Evolutionary conservation across 306 rosid species (phyloP), one percentile per base, ranked within the genome.

Genomic region (Trifolium subterraneum): DNA sequence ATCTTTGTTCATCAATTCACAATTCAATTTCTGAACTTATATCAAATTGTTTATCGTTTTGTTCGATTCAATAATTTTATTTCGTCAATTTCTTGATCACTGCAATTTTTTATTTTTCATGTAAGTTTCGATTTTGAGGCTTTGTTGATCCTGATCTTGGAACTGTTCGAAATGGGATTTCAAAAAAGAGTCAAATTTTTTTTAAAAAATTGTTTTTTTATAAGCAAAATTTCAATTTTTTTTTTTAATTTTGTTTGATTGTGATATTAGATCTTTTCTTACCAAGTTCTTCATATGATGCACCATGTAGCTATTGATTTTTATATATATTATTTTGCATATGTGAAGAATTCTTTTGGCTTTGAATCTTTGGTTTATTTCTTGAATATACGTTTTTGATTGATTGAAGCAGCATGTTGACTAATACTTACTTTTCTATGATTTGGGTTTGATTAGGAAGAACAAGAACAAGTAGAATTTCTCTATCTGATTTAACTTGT

Each of bases 381-480:
- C 13, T 50, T 56, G 29, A 47, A 23, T 36, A 13, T 38, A 23
- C 35, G 12, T 4, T 59, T 25, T 58, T 58, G 64, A 25, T 58
- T 58, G 18, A 58, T 58, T 68, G 12, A 8, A 76, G 70, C 51
- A 48, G 22, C 42, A 22, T 58, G 72, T 71, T 75, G 38, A 72
- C 81, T 79, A n/a, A 64, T 74, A 44, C 16, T 51, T 42, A 74
- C 62, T 47, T 29, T 61, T 54, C 27, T 66, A 10, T 66, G 18
- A 41, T 38, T 66, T 51, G 68, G 55, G 25, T 25, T 64, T 20
- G 5, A 6, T 23, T 31, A 36, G 81, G 78, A 59, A 55, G 41
- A 65, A 47, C 39, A 64, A 63, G 20, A 61, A 10, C 1, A 64
- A 59, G 73, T 42, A 60, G 66, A 29, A 50, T 20, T 67, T 19